Evolutionary conservation across 129 eudicot species (phyloP).

Genomic region (Smallanthus sonchifolius): DNA sequence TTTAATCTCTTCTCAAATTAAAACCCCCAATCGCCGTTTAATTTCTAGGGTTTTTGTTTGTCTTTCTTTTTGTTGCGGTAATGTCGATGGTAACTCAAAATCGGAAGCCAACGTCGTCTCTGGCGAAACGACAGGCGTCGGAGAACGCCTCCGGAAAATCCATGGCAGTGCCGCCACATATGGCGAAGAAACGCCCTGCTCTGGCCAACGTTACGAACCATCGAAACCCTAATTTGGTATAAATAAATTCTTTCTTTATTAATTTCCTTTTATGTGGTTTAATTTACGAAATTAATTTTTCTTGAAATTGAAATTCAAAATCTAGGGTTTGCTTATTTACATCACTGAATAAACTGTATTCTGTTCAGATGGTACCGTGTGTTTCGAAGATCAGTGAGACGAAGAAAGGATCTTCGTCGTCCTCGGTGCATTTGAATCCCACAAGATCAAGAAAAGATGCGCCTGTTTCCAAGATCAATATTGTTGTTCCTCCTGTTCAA

Average conservation of each 20-base stretch:
- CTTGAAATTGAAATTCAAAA: neutral
- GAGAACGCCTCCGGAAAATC: conserved; percentile 50
- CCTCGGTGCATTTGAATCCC: conserved; percentile 38
- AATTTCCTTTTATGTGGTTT: neutral
- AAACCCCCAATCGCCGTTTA: neutral
- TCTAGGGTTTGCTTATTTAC: neutral
- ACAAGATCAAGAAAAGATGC: conserved; percentile 20
- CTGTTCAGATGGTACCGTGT: conserved; percentile 48
- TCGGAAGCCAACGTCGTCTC: conserved; percentile 50
- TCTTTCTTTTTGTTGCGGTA: neutral
- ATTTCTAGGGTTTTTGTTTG: conserved; percentile 2
- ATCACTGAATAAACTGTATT: neutral
- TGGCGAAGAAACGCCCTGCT: conserved; percentile 72
- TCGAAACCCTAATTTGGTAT: conserved; percentile 42
- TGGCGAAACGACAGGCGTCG: conserved; percentile 67
- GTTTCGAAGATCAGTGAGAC: conserved; percentile 40
- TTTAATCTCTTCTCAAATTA: neutral
- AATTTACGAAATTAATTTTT: neutral
- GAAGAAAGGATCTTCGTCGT: conserved; percentile 52
- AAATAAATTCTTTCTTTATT: neutral
- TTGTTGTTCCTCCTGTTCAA: conserved; percentile 35
- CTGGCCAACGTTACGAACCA: conserved; percentile 61
- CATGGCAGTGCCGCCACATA: conserved; percentile 21
- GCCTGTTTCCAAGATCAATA: conserved; percentile 19
- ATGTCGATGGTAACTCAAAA: conserved; percentile 44